Conservation (phyloP, 2,329 filamentous ascomycete species). For the Hypoxylon sp. region DNA sequence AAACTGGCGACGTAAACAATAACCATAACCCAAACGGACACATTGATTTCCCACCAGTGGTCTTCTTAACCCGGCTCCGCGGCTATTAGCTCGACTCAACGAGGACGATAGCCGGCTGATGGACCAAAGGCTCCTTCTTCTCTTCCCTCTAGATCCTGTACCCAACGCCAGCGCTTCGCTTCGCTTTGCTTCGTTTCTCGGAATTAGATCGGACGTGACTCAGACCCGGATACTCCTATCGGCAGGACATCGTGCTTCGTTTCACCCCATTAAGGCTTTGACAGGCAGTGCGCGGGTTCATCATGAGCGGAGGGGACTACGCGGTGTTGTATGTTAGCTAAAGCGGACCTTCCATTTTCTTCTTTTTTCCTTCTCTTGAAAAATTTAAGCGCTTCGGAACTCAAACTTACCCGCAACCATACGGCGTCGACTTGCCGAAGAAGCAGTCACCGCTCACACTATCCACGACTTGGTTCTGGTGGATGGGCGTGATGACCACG, state of each 20-base stretch:
- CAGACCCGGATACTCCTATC: background rate
- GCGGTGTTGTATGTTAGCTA: background rate
- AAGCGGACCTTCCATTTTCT: background rate
- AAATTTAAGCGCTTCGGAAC: background rate
- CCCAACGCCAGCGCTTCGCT: slow-evolving; percentile 29
- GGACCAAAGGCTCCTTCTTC: slow-evolving; percentile 8
- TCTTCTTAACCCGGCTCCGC: background rate
- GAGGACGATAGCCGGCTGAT: background rate
- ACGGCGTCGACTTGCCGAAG: slow-evolving; percentile 68
- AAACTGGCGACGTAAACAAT: slow-evolving; percentile 13
- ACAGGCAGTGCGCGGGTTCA: background rate
- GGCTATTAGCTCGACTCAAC: slow-evolving; percentile 7
- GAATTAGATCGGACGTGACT: slow-evolving; percentile 12
- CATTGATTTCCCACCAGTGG: background rate
- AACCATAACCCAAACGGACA: slow-evolving; percentile 14
- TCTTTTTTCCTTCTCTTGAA: background rate
- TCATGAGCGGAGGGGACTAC: slow-evolving; percentile 31
- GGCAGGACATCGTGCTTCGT: slow-evolving; percentile 9
- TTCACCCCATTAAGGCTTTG: background rate
- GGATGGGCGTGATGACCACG: slow-evolving; percentile 68
- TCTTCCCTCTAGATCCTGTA: background rate
- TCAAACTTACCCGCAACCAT: slow-evolving; percentile 67
- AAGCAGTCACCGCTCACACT: slow-evolving; percentile 65
- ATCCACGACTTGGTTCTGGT: slow-evolving; percentile 64
- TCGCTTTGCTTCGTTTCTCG: slow-evolving; percentile 16